Evolutionary conservation across 2,329 filamentous ascomycete genomes (phyloP).

Genomic region (Penicillium corylophilum): DNA sequence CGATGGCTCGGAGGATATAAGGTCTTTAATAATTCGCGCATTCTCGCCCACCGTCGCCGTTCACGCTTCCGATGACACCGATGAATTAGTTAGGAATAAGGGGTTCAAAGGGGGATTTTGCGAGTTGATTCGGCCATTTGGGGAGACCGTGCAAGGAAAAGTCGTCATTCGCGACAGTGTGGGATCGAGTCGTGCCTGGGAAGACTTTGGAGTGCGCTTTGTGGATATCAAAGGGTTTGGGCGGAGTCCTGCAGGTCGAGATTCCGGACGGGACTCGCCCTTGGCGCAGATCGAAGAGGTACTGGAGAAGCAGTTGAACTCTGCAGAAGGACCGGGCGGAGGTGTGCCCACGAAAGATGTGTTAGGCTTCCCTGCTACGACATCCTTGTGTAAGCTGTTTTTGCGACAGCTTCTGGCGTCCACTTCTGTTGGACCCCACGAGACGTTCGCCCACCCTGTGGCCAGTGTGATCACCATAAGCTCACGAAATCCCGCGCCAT

Average conservation of each 20-base stretch:
- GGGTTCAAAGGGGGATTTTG: conserved; percentile 80
- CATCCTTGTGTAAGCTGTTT: conserved; percentile 83
- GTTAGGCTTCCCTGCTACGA: conserved; percentile 49
- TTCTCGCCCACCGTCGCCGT: conserved; percentile 89
- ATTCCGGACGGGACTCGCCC: conserved; percentile 38
- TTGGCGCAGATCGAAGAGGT: conserved; percentile 71
- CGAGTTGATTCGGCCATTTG: conserved; percentile 85
- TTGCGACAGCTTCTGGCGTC: conserved; percentile 79
- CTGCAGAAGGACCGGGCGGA: conserved; percentile 61
- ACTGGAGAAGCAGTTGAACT: conserved; percentile 74
- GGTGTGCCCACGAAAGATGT: conserved; percentile 32
- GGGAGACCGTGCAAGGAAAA: conserved; percentile 82
- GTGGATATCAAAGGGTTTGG: conserved; percentile 59
- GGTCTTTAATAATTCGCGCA: conserved; percentile 71
- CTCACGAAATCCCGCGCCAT: conserved; percentile 77
- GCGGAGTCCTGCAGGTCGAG: conserved; percentile 35
- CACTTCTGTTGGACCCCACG: conserved; percentile 74
- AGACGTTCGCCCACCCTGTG: conserved; percentile 92
- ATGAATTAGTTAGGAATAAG: conserved; percentile 76
- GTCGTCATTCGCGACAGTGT: conserved; percentile 88
- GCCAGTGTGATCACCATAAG: conserved; percentile 94
- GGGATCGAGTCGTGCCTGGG: conserved; percentile 76
- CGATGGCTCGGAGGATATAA: conserved; percentile 55
- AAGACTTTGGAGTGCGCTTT: conserved; percentile 89
- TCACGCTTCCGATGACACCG: conserved; percentile 81